Percentiles rank a stretch among this genome's conserved stretches.
Conservation (phyloP, 1,139 yeast species). For the Sugiyamaella neomexicana region DNA sequence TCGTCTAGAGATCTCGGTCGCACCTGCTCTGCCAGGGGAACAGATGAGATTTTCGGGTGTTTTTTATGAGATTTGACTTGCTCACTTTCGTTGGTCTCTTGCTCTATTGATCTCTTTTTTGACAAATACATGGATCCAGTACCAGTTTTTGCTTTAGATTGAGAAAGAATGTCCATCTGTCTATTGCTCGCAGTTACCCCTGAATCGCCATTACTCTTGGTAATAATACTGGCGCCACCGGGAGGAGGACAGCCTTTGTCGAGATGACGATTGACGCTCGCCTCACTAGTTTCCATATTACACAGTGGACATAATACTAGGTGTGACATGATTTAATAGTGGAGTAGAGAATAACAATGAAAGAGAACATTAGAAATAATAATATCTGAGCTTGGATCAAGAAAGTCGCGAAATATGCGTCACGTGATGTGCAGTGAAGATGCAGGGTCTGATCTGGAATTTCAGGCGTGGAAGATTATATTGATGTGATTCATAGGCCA, state of each 20-base stretch:
- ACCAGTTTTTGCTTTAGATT: conserved; percentile 1
- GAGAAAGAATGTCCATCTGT: neutral
- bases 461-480: no score
- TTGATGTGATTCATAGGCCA: no score
- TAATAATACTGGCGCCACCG: neutral
- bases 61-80: no score
- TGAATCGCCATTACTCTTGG: neutral
- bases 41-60: conserved; percentile 8
- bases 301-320: conserved; percentile 41
- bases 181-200: conserved; percentile 6
- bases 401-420: no score
- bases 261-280: conserved; percentile 40
- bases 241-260: conserved; percentile 40
- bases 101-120: no score
- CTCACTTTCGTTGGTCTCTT: neutral
- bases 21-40: conserved; percentile 81
- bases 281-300: conserved; percentile 35
- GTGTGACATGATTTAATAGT: neutral
- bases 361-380: no score
- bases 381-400: no score
- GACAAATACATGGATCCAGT: neutral
- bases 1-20: conserved; percentile 75
- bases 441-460: no score
- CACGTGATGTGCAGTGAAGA: no score
- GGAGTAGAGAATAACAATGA: no score